Base-by-base conservation (phyloP, 1,284 basidiomycete genomes). In the Rhodotorula sp. region DNA sequence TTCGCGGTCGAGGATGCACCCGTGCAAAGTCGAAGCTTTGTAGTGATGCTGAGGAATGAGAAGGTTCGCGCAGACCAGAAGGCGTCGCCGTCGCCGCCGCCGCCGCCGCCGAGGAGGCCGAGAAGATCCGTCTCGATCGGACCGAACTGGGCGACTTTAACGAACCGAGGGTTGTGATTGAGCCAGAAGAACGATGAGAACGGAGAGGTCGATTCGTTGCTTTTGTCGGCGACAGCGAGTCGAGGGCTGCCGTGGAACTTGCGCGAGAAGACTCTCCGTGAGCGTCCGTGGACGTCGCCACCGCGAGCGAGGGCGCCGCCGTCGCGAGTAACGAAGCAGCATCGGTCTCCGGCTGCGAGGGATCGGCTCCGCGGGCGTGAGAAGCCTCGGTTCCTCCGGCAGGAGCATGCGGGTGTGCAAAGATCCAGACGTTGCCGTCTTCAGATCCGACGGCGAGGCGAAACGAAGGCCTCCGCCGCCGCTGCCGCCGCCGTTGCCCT, bases 391-490 rank as follows among this genome's bases (percentile, higher is more conserved):
- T 39, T 12, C 12, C 39, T 39, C 39, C 39, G 39, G 31, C 23
- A 20, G 34, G 34, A 34, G 29, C n/a, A 5, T 43, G 47, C 18
- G 58, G 58, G 5, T 64, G 65, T 21, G 64, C 69, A 52, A 76
- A 75, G n/a, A 76, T 23, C 73, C 73, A 75, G 8, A 73, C 49
- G 2, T 49, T 56, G 6, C 75, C 73, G 43, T 76, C 75, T 57
- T 69, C 65, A 34, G 62, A 71, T 2, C 75, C 75, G 3, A 54
- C 71, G 1, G 59, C 71, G 7, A 76, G 62, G 26, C 75, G 54
- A n/a, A 61, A 6, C 29, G 43, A 29, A 6, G 26, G 52, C 5
- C 26, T n/a, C 10, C 21, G 23, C 5, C 7, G 16, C 21, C n/a
- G 16, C 26, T 8, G 6, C 34, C 3, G n/a, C 15, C 49, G 15